Evolutionary conservation across 352 stramenopile genomes (phyloP), one percentile per base, ranked within the genome.

Genomic region (Pythium myriotylum): DNA sequence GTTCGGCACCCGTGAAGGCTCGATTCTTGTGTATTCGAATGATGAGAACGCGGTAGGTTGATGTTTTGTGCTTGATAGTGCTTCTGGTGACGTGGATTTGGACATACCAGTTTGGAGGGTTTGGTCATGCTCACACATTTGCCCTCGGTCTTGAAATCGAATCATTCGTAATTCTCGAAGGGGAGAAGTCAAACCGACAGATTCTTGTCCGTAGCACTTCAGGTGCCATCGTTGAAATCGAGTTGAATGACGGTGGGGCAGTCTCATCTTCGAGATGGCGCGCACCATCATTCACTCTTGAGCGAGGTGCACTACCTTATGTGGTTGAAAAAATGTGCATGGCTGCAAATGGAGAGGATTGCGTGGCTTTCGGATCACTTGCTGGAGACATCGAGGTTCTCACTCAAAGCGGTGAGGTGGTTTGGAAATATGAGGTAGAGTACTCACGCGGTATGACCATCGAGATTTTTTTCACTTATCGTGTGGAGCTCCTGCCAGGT

Each of bases 121-220:
- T 83, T 57, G 57, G 72, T 13, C 79, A 86, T 32, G 58, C 84
- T 12, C 70, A 77, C 26, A 74, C 79, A 42, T 72, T 83, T 43
- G 77, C 87, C 24, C 70, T 92, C 14, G 72, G 73, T 35, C 66
- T 57, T 41, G 83, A 92, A 59, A 78, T 92, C 43, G 81, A 89
- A 58, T 70, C 72, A 23, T 67, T 91, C 43, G 67, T 80, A 14
- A 45, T 73, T 17, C 55, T 88, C 1, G 57, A 4, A 27, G 65
- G 33, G 37, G 51, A 32, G 45, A 43, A 10, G n/a, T 48, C 33
- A 37, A 73, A 39, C 37, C 54, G 29, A 17, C 62, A n/a, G 37
- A 52, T 89, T 46, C 51, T 87, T 5, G 64, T 73, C n/a, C 61
- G 77, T 16, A 89, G 77, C 56, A 77, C 78, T 14, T 83, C 70